Evolutionary conservation across 371 early-diverging fungal genomes (phyloP), one percentile per base, ranked within the genome.

Genomic region (Mucor irregularis): DNA sequence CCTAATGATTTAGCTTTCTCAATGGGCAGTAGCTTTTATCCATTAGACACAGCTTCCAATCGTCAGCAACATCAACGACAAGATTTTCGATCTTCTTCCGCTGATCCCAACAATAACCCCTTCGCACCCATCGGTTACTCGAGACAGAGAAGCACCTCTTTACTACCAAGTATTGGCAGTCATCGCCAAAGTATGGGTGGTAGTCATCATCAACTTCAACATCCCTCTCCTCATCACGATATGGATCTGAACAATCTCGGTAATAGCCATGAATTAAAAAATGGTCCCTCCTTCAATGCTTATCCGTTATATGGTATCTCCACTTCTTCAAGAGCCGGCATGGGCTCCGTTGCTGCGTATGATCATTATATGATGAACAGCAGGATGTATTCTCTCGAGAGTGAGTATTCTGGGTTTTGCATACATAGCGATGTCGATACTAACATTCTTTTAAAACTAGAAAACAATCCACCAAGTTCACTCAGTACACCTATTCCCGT

Each of bases 101-200:
- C 17, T 16, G 14, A 28, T 39, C 16, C 25, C 11, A 37, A 9
- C 19, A 39, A 22, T 31, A 22, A 52, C 24, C 19, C 53, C 19
- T 59, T 59, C 34, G 35, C 47, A 10, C 61, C 47, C 43, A 28
- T 53, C 35, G 61, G 61, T 14, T 63, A 63, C 49, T 58, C 58
- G 4, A 63, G 64, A 58, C 64, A 63, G 35, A 53, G 64, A 49
- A 58, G 58, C 13, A 63, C 58, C 6, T 63, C 64, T 13, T 44
- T 63, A 25, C 38, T 63, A 26, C 64, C 64, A 10, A 16, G 51
- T 43, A 52, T 48, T 22, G 44, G 13, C 1, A 37, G 45, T 16
- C 50, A 52, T 7, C 49, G n/a, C n/a, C n/a, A n/a, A n/a, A n/a
- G n/a, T n/a, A n/a, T n/a, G n/a, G n/a, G n/a, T n/a, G n/a, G n/a